phyloP scores from a whole-genome alignment of 2,329 filamentous ascomycete genomes.

The Paraconiothyrium sp. region DNA sequence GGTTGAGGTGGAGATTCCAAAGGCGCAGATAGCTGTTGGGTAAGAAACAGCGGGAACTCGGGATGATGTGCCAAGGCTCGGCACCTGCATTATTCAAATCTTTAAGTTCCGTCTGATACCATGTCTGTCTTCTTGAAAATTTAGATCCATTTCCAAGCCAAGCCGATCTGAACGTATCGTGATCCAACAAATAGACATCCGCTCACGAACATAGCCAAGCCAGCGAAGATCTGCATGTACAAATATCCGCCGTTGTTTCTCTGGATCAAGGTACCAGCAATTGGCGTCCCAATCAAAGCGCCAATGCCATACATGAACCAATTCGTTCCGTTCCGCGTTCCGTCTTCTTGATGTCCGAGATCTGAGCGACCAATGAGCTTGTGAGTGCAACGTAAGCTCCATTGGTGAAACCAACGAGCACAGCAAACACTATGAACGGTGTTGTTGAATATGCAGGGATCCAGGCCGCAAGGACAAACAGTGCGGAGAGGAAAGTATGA shows the following conservation, averaged over 20 bases:
- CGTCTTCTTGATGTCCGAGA: slow-evolving; percentile 12
- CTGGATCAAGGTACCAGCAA: slow-evolving; percentile 5
- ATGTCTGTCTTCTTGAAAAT: neutral
- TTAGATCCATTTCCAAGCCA: slow-evolving; percentile 6
- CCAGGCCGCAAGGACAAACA: slow-evolving; percentile 5
- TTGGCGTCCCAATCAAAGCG: slow-evolving; percentile 9
- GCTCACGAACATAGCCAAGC: slow-evolving; percentile 6
- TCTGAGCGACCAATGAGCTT: slow-evolving; percentile 10
- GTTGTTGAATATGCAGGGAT: slow-evolving; percentile 5
- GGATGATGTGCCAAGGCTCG: neutral
- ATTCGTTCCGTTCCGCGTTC: slow-evolving; percentile 7
- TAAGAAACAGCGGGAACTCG: too few species aligned
- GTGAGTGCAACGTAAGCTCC: slow-evolving; percentile 7
- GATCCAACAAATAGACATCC: slow-evolving; percentile 10
- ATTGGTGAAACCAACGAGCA: slow-evolving; percentile 2
- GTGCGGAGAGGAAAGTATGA: slow-evolving; percentile 1
- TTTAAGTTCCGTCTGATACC: neutral
- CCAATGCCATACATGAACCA: slow-evolving; percentile 5
- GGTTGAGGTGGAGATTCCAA: slow-evolving; percentile 52
- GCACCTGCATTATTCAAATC: neutral
- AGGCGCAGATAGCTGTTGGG: neutral
- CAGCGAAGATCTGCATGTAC: slow-evolving; percentile 8
- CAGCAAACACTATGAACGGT: slow-evolving; percentile 7
- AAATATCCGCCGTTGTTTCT: neutral
- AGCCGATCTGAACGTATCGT: slow-evolving; percentile 4